Base-by-base conservation (phyloP, 805 yeast species). In the Yamadazyma sp. region DNA sequence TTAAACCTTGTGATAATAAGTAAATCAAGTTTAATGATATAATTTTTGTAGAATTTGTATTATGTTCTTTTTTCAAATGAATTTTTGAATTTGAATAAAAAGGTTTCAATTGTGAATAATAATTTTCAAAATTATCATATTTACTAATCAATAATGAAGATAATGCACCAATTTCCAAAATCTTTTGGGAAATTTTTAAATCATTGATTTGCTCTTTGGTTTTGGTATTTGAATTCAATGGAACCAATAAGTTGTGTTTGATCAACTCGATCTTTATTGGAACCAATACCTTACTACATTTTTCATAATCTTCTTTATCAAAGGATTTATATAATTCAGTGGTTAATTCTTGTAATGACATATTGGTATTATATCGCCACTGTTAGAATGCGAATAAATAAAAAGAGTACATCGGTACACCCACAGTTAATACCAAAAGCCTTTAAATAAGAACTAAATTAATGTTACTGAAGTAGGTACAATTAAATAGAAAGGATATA, bases 131-230 rank as follows among this genome's bases (percentile, higher is more conserved):
- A n/a, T 73, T 71, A 14, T 62, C 72, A 49, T 82, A 76, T 43
- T 84, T 73, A 23, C 73, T 62, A 27, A 74, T 56, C 47, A 82
- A 81, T 42, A 93, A 78, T 32, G 89, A 75, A 12, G 85, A 75
- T 35, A 91, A 66, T 0, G 95, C 95, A 9, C 96, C 96, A 40
- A 88, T 76, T 58, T 93, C 98, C 33, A 93, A 66, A 27, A 91
- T 83, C 26, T 83, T 78, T 47, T 94, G 80, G 6, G 95, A 79
- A 25, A 87, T 85, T 41, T 74, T 69, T 38, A 88, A 71, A 61
- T 89, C 96, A 39, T 73, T 75, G 23, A 78, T 55, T 38, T 72
- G 72, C 49, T 61, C 57, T 49, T 59, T 33, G 44, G 58, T 36
- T 58, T 49, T 34, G 61, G 68, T 49, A 42, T 60, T 57, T 21